phyloP scores from a whole-genome alignment of 1,139 yeast species.

The Suhomyces choctaworum region DNA sequence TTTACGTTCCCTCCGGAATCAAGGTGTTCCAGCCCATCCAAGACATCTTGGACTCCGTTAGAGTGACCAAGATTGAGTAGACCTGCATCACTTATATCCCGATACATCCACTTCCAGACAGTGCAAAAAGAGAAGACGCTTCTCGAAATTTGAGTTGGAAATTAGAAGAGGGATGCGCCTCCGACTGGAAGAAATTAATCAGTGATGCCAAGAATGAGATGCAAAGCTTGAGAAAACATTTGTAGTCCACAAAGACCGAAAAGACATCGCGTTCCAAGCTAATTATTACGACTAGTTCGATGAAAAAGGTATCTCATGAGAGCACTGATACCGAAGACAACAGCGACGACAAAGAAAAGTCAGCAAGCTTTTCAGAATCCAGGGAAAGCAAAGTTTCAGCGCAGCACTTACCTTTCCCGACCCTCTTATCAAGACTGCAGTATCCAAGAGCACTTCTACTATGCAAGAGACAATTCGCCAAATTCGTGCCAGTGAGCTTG shows the following conservation, averaged over 20 bases:
- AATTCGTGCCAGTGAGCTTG: constrained; percentile 5
- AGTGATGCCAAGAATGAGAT: constrained; percentile 9
- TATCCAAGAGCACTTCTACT: no score
- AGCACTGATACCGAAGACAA: no score
- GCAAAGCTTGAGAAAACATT: constrained; percentile 6
- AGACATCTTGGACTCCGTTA: constrained; percentile 9
- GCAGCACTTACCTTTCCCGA: no score
- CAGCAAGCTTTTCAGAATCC: no score
- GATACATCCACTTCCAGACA: constrained; percentile 10
- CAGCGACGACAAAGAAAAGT: no score
- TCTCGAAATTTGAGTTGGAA: constrained; percentile 8
- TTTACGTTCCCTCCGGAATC: constrained; percentile 9
- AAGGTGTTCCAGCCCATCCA: constrained; percentile 11
- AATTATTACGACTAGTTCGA: no score
- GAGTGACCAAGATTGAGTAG: constrained; percentile 8
- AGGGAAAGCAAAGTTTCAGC: no score
- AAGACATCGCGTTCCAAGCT: no score
- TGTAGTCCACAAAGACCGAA: constrained; percentile 1
- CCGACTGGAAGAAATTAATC: constrained; percentile 11
- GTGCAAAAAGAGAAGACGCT: constrained; percentile 7
- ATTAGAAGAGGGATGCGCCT: constrained; percentile 11
- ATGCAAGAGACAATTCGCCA: no score
- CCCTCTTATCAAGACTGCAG: no score
- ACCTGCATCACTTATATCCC: constrained; percentile 11
- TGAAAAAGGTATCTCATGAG: no score